Evolutionary conservation across 495 filamentous ascomycete species (phyloP).

Genomic region (Filosporella fistucella): DNA sequence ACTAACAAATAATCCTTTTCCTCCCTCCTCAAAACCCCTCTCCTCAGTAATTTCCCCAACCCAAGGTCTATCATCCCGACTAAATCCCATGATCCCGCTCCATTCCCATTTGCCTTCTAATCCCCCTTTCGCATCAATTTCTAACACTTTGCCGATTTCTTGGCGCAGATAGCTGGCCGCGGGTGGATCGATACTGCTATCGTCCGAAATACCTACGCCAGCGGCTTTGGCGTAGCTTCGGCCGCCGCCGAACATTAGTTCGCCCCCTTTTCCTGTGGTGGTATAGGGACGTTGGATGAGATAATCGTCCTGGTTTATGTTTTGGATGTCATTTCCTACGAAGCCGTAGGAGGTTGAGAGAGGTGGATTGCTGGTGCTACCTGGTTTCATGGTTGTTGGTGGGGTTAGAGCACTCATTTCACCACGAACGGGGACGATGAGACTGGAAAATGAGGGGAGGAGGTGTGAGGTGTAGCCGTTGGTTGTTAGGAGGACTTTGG

Average conservation of each 20-base stretch:
- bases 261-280: constrained; percentile 29
- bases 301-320: constrained; percentile 60
- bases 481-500: constrained; percentile 67
- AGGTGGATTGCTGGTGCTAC: constrained; percentile 9
- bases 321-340: constrained; percentile 35
- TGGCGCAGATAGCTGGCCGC: constrained; percentile 44
- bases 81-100: constrained; percentile 83
- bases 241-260: constrained; percentile 64
- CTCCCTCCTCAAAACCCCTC: constrained; percentile 31
- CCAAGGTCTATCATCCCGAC: constrained; percentile 63
- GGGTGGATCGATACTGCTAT: constrained; percentile 47
- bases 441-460: constrained; percentile 60
- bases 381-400: constrained; percentile 26
- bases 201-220: constrained; percentile 54
- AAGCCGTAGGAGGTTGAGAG: constrained; percentile 47
- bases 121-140: constrained; percentile 17
- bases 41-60: constrained; percentile 52
- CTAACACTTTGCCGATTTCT: constrained; percentile 36
- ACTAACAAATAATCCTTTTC: constrained; percentile 48
- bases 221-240: constrained; percentile 39
- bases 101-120: constrained; percentile 59
- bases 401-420: constrained; percentile 69
- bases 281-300: constrained; percentile 60
- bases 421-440: constrained; percentile 73
- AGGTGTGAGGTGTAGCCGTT: constrained; percentile 76